Conservation (phyloP, 257 asterid species). For the Pogostemon cablin region DNA sequence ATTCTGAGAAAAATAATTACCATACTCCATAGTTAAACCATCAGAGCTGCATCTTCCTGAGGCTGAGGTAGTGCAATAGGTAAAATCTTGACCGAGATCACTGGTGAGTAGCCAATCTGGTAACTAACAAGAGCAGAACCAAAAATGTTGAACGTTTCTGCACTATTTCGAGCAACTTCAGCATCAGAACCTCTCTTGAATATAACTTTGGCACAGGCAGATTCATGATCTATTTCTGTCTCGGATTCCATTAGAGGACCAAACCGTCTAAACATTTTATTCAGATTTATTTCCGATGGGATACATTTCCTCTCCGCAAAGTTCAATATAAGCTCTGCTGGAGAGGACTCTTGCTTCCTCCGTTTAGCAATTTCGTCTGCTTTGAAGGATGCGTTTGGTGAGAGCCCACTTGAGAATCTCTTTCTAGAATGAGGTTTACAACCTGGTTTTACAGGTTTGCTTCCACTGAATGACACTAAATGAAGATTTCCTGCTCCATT, state of each 20-base stretch:
- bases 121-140: slow-evolving; percentile 76
- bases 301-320: slow-evolving; percentile 62
- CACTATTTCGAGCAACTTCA: slow-evolving; percentile 83
- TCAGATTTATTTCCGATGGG: slow-evolving; percentile 77
- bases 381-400: slow-evolving; percentile 41
- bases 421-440: slow-evolving; percentile 63
- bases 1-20: slow-evolving; percentile 42
- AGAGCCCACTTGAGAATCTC: slow-evolving; percentile 51
- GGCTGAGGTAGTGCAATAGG: slow-evolving; percentile 52
- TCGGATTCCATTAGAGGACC: slow-evolving; percentile 90
- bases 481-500: slow-evolving; percentile 44
- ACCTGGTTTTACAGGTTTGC: slow-evolving; percentile 47
- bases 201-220: slow-evolving; percentile 80
- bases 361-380: slow-evolving; percentile 48
- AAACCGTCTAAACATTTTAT: slow-evolving; percentile 86
- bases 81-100: slow-evolving; percentile 54
- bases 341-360: slow-evolving; percentile 62
- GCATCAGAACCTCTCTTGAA: slow-evolving; percentile 95
- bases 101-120: slow-evolving; percentile 75
- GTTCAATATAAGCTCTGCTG: slow-evolving; percentile 82
- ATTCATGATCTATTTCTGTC: slow-evolving; percentile 74
- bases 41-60: slow-evolving; percentile 53
- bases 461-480: slow-evolving; percentile 37
- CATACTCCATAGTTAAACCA: slow-evolving; percentile 39
- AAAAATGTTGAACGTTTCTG: slow-evolving; percentile 68